Evolutionary conservation across 805 yeast species (phyloP).

Genomic region (Teunomyces atbi): DNA sequence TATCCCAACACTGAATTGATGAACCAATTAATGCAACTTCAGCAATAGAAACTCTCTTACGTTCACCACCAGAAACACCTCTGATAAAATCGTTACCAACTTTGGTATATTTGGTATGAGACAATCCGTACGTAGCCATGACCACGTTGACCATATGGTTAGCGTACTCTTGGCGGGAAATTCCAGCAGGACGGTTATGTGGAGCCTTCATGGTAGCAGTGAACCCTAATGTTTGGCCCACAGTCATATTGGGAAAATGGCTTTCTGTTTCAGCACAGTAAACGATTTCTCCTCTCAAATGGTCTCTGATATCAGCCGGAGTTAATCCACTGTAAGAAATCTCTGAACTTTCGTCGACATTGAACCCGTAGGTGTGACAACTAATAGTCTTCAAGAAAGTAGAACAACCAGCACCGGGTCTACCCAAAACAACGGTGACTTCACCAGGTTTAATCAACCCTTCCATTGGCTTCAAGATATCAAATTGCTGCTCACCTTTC

Average conservation of each 20-base stretch:
- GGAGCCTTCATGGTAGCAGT: conserved; percentile 66
- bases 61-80: conserved; percentile 31
- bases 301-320: conserved; percentile 46
- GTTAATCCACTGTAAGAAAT: conserved; percentile 57
- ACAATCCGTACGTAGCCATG: conserved; percentile 47
- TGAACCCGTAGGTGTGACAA: conserved; percentile 61
- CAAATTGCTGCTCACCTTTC: conserved; percentile 29
- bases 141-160: conserved; percentile 41
- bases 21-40: conserved; percentile 25
- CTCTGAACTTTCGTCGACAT: conserved; percentile 43
- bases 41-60: conserved; percentile 29
- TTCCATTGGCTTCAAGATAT: conserved; percentile 64
- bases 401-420: conserved; percentile 83
- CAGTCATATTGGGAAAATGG: conserved; percentile 69
- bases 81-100: conserved; percentile 59
- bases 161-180: conserved; percentile 38
- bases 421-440: conserved; percentile 67
- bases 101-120: conserved; percentile 55
- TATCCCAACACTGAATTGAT: conserved; percentile 47
- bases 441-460: conserved; percentile 63
- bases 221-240: conserved; percentile 61
- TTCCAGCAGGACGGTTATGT: conserved; percentile 56
- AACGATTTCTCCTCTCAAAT: conserved; percentile 66
- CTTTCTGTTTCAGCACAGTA: conserved; percentile 67
- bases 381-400: conserved; percentile 65